Evolutionary conservation across 352 stramenopile genomes (phyloP).

Genomic region (Globisporangium cylindrosporum): DNA sequence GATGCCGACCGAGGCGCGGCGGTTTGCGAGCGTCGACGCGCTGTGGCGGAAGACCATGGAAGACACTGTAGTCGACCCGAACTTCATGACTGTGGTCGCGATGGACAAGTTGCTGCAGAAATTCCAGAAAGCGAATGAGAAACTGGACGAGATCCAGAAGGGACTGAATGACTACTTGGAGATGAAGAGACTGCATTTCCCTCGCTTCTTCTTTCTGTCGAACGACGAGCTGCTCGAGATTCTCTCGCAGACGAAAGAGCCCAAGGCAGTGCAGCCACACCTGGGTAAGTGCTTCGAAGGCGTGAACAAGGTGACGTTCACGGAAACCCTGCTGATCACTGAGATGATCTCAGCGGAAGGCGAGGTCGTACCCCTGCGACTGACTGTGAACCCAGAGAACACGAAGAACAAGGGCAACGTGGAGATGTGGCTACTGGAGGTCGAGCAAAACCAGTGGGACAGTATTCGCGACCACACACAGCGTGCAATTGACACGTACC

Average conservation of each 20-base stretch:
- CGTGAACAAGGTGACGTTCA: constrained; percentile 91
- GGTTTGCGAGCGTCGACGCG: constrained; percentile 87
- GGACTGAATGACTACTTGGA: constrained; percentile 93
- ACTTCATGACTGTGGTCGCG: constrained; percentile 87
- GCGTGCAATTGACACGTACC: constrained; percentile 85
- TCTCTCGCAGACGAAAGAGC: constrained; percentile 92
- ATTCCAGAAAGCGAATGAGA: constrained; percentile 92
- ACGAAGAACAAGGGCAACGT: constrained; percentile 94
- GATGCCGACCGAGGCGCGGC: constrained; percentile 90
- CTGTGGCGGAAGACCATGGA: constrained; percentile 93
- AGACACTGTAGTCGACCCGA: constrained; percentile 84
- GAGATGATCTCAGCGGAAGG: constrained; percentile 93
- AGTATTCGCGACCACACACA: constrained; percentile 90
- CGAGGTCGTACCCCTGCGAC: constrained; percentile 84
- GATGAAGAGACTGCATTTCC: constrained; percentile 92
- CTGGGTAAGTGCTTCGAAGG: constrained; percentile 91
- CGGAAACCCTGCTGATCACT: constrained; percentile 89
- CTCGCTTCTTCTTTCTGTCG: constrained; percentile 94
- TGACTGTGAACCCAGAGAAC: constrained; percentile 88
- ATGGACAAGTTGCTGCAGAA: constrained; percentile 91
- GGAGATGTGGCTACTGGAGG: constrained; percentile 92
- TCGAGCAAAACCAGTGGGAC: constrained; percentile 91
- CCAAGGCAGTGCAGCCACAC: constrained; percentile 89
- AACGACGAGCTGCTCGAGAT: constrained; percentile 94
- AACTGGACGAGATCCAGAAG: constrained; percentile 94